Base-by-base conservation (phyloP, 345 rosid species). In the Kandelia obovata region DNA sequence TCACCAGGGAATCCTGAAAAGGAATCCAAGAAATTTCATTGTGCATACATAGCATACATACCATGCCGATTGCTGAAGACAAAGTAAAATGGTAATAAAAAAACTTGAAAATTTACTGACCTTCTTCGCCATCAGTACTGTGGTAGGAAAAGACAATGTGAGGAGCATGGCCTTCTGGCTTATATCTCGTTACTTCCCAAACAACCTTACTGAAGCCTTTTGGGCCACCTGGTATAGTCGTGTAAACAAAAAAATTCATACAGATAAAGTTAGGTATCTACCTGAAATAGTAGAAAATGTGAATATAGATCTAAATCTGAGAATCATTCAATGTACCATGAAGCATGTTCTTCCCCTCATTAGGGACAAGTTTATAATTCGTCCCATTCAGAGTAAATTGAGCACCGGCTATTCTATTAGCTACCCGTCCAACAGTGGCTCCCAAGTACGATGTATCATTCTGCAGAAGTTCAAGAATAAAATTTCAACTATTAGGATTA, bases 101-200 rank as follows among this genome's bases (percentile, higher is more conserved):
- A 43, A 21, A 21, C 21, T 43, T 43, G 49, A 3, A 43, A 13
- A 43, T 43, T 43, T 20, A 27, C 68, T 11, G 31, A 81, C 98
- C 97, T 89, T 94, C 66, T 66, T 95, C 99, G 1, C 96, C 97
- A 68, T 95, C 86, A 60, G 57, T 72, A 79, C 99, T 94, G 67
- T 74, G 60, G 69, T 94, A 88, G 64, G 80, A 28, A 70, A 94
- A 88, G 77, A 79, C 78, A 64, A 94, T 83, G 73, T 37, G 70
- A 70, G 97, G 94, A 26, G 74, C 46, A 58, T 30, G 37, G 9
- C 84, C 90, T 26, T 80, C 75, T 28, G 78, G 81, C 49, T 78
- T 31, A 31, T 86, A 84, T 31, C 66, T 81, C 47, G 56, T 20
- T 58, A 88, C 96, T 69, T 76, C 80, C 97, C 97, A 94, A 11